These are phyloP conservation scores for Thelonectria rubi DNA, from an alignment of 2,329 filamentous ascomycete genomes.

Conservation along the genomic window DNA sequence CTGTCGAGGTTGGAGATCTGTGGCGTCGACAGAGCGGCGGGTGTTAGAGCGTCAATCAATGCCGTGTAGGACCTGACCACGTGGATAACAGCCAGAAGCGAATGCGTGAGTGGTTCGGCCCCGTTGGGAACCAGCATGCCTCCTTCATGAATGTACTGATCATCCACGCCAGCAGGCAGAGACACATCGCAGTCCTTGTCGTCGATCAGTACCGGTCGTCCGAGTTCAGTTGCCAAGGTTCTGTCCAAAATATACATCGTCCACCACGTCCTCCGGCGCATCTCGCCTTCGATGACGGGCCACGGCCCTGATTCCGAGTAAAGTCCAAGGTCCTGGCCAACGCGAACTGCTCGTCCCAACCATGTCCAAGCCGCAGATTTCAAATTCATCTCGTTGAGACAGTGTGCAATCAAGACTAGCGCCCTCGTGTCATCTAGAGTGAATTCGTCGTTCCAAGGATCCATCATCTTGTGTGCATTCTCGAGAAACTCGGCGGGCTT, in stretches of 20 bases:
- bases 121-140: constrained; percentile 63
- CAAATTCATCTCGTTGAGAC: constrained; percentile 84
- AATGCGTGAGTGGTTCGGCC: constrained; percentile 69
- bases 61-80: constrained; percentile 81
- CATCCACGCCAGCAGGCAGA: constrained; percentile 82
- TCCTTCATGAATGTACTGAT: constrained; percentile 74
- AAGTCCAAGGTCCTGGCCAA: constrained; percentile 84
- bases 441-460: constrained; percentile 84
- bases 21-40: constrained; percentile 70
- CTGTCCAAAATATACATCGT: constrained; percentile 90
- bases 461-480: constrained; percentile 72
- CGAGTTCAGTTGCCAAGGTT: constrained; percentile 80
- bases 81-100: constrained; percentile 81
- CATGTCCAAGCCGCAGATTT: constrained; percentile 87
- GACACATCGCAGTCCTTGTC: constrained; percentile 88
- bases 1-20: constrained; percentile 82
- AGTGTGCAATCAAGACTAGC: constrained; percentile 78
- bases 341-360: constrained; percentile 81
- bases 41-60: constrained; percentile 74
- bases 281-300: constrained; percentile 81
- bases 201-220: constrained; percentile 82
- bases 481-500: constrained; percentile 74
- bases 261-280: constrained; percentile 93
- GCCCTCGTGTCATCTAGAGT: constrained; percentile 79
- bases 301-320: constrained; percentile 79